Base-by-base conservation (phyloP, 2,329 filamentous ascomycete genomes). In the Mariannaea elegans region DNA sequence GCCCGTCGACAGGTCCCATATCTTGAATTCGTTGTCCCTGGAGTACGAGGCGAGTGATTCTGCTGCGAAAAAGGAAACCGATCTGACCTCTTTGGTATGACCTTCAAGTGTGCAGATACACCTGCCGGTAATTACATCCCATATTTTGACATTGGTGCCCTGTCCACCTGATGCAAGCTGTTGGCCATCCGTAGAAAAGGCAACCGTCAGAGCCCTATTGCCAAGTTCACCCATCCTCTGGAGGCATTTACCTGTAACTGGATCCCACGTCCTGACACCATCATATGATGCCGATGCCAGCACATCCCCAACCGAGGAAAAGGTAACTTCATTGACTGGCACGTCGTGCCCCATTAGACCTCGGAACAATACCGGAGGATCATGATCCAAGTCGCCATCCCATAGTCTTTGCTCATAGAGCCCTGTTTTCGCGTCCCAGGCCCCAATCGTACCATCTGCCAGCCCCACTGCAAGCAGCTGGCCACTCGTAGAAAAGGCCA, bases 131-230 rank as follows among this genome's bases (percentile, higher is more conserved):
- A 16, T 16, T 3, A 16, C 18, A 18, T 38, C 34, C 34, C 34
- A 38, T 7, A 38, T 16, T n/a, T n/a, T 16, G 18, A n/a, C 2
- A n/a, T 2, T 38, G n/a, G 7, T 16, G 3, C 18, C 34, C 10
- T 3, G 7, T 16, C 7, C n/a, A n/a, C 3, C 34, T 38, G 12
- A 13, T 4, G 34, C 34, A 16, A 38, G 14, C 34, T n/a, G 34
- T n/a, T 16, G 34, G n/a, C n/a, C n/a, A 16, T 55, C 23, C 2
- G 23, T 29, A 5, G 51, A 55, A 38, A 55, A 55, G 13, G 31
- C 24, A 2, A 6, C 3, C 3, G 13, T 18, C 2, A 1, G 0
- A 9, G 0, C 24, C 4, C 2, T 6, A 3, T 44, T 18, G 16
- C 24, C n/a, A n/a, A n/a, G n/a, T n/a, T n/a, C 24, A 3, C 18